These are phyloP conservation scores for Gonapodya prolifera DNA, from an alignment of 192 early-diverging fungal genomes.

Conservation along the genomic window DNA sequence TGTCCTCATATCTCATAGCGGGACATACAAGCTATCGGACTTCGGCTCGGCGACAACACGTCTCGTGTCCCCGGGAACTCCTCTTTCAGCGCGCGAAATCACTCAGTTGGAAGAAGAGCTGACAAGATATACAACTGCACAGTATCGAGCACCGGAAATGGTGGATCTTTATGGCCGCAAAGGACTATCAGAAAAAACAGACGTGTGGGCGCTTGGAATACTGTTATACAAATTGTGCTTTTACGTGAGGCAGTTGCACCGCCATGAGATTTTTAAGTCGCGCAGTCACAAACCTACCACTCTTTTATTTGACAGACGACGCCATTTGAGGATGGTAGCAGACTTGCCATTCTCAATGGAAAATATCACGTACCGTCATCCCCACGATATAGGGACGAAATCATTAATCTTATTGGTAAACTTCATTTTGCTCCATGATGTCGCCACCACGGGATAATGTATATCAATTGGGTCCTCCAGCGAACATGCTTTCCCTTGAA, in stretches of 20 bases:
- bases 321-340: conserved; percentile 84
- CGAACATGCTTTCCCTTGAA: conserved; percentile 65
- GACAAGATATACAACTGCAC: conserved; percentile 69
- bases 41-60: conserved; percentile 79
- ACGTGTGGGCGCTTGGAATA: conserved; percentile 75
- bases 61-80: conserved; percentile 34
- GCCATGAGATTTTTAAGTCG: not conserved
- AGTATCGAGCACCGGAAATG: conserved; percentile 94
- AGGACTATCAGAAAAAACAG: conserved; percentile 76
- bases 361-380: conserved; percentile 63
- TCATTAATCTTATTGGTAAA: conserved; percentile 26
- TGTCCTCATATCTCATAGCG: conserved; percentile 37
- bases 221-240: conserved; percentile 93
- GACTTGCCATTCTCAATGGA: conserved; percentile 77
- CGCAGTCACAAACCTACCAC: not conserved
- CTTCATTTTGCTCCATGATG: not conserved
- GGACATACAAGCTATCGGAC: conserved; percentile 80
- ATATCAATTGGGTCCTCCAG: conserved; percentile 17
- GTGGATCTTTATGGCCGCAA: conserved; percentile 75
- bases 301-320: conserved; percentile 39
- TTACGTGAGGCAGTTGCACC: conserved; percentile 29
- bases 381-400: conserved; percentile 49
- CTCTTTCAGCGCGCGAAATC: conserved; percentile 52
- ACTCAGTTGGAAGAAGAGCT: conserved; percentile 79
- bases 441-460: not conserved